A percentile compares a stretch with the other conserved stretches of the same genome.
Evolutionary conservation across 2,329 filamentous ascomycete species (phyloP).

Genomic region (Colletotrichum tamarilloi): DNA sequence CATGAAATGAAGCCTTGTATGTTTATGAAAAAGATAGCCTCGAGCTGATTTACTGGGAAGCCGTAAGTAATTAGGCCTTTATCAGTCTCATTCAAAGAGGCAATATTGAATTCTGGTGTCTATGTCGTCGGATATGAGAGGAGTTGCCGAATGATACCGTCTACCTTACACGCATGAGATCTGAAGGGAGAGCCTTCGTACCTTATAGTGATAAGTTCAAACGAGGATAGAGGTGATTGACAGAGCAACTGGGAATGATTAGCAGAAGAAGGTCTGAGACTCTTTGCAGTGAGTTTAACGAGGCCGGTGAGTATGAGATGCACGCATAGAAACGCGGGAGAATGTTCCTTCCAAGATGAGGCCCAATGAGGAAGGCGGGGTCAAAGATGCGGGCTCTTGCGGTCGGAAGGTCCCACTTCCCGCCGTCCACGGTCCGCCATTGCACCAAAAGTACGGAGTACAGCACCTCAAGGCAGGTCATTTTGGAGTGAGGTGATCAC

Average conservation of each 20-base stretch:
- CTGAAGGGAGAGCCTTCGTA: background rate
- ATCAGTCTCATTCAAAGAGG: background rate
- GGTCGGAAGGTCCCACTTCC: background rate
- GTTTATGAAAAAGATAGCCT: background rate
- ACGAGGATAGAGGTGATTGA: background rate
- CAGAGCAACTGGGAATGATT: background rate
- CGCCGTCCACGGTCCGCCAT: background rate
- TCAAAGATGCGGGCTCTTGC: background rate
- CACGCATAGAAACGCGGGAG: background rate
- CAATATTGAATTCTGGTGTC: background rate
- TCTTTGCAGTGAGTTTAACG: background rate
- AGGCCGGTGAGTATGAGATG: background rate
- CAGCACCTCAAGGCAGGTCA: background rate
- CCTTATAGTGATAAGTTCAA: background rate
- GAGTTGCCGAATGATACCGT: background rate
- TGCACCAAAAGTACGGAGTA: background rate
- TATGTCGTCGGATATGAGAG: background rate
- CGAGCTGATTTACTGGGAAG: background rate
- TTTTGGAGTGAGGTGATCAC: too few relatives aligned
- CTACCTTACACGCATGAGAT: background rate
- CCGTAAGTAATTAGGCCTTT: rapidly evolving
- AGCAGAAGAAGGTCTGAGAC: background rate
- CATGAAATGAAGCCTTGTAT: background rate
- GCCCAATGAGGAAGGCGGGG: conserved; percentile 24
- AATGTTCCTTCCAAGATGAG: background rate